Conservation (phyloP, 495 filamentous ascomycete genomes). For the Hypoxylon crocopeplum region DNA sequence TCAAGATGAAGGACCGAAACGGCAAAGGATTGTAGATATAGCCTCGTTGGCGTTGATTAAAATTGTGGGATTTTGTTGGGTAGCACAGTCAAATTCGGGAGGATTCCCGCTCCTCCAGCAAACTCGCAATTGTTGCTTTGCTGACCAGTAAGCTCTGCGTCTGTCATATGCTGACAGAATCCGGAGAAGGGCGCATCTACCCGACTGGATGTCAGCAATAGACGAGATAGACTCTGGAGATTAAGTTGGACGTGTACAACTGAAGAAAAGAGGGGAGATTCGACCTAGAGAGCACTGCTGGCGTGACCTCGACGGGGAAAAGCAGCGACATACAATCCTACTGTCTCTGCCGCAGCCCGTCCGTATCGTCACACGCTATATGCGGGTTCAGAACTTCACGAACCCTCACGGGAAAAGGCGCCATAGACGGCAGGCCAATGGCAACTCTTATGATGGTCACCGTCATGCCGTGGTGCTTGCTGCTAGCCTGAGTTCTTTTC, state of each 20-base stretch:
- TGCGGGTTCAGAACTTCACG: background rate
- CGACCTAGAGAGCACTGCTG: constrained; percentile 17
- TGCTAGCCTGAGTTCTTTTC: too few species aligned
- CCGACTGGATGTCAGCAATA: constrained; percentile 28
- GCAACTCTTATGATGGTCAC: too few species aligned
- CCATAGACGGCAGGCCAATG: constrained; percentile 12
- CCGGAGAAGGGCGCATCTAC: constrained; percentile 24
- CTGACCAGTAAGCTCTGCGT: constrained; percentile 18
- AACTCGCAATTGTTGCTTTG: background rate
- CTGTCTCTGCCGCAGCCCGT: constrained; percentile 7
- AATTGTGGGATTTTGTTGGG: constrained; percentile 5
- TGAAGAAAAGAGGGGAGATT: constrained; percentile 1
- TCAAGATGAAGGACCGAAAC: constrained; percentile 9
- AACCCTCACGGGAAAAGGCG: constrained; percentile 2
- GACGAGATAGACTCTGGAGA: constrained; percentile 18
- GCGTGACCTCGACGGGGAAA: constrained; percentile 14
- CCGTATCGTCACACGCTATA: background rate
- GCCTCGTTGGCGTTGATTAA: background rate
- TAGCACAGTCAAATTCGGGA: constrained; percentile 16
- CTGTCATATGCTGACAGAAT: constrained; percentile 9
- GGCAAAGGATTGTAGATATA: background rate
- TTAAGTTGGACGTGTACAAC: constrained; percentile 20
- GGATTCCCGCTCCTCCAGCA: constrained; percentile 27
- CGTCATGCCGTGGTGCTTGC: background rate
- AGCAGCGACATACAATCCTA: background rate